Base-by-base conservation (phyloP, 2,329 filamentous ascomycete genomes). In the Paecilomyces formosus region DNA sequence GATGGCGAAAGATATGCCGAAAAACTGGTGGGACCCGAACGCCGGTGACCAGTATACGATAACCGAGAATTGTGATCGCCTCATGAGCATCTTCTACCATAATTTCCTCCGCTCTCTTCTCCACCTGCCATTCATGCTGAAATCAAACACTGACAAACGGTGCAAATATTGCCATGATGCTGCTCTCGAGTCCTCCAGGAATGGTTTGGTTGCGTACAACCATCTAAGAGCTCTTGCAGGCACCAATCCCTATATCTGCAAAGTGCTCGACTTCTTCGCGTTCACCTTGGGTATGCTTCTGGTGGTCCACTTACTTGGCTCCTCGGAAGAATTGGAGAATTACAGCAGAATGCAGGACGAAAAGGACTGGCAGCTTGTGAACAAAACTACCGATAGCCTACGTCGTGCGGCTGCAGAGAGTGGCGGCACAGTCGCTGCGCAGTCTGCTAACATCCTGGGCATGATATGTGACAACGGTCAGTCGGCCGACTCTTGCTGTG, bases 81-180 rank as follows among this genome's bases (percentile, higher is more conserved):
- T 77, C 28, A 65, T 71, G 12, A 55, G 71, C 30, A 77, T 76
- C 35, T 72, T 81, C 39, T 68, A 72, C 56, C 75, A 75, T 59
- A 71, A 77, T 55, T 68, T 74, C 21, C 56, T 73, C 11, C 70
- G 71, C 26, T 71, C 76, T 51, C 58, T 78, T 49, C 65, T 81
- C 12, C 79, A 81, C 60, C 66, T 81, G 49, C 79, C 79, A 0
- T 79, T 79, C 58, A 76, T 80, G 70, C 66, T 79, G 13, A 72
- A 74, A 56, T 70, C 73, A 0, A 68, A 68, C 5, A 55, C 62
- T 2, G 72, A 79, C 24, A 63, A 66, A 24, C 66, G 65, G 45
- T 79, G 74, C 58, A 68, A 72, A 55, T 72, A 73, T 58, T 79
- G 73, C 50, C 72, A 74, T 33, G 60, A 66, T 7, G 65, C 70